These are phyloP conservation scores for Alternaria ethzedia DNA, from an alignment of 2,329 filamentous ascomycete genomes.

Conservation along the genomic window DNA sequence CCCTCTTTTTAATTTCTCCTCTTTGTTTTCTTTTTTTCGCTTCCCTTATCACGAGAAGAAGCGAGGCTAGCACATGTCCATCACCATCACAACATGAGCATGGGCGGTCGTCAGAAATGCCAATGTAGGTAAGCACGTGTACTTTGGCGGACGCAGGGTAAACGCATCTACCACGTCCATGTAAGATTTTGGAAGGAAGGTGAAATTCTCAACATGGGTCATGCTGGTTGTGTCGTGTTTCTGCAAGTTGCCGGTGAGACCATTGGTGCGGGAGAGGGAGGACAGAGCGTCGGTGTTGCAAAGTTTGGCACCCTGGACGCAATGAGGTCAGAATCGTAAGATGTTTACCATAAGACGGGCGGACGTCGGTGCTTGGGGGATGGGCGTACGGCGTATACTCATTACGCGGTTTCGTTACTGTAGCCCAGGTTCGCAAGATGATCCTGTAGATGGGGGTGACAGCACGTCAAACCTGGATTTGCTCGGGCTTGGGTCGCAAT, in stretches of 20 bases:
- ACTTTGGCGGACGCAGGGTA: not conserved
- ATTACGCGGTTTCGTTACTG: not conserved
- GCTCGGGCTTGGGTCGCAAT: not conserved
- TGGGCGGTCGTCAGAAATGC: not conserved
- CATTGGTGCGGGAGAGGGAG: not conserved
- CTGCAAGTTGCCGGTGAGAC: not conserved
- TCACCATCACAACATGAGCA: not conserved
- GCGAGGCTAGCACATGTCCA: not conserved
- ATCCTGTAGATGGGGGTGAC: not conserved
- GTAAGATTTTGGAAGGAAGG: not conserved
- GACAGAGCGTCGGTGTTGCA: not conserved
- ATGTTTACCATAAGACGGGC: not conserved
- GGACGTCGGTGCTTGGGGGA: not conserved
- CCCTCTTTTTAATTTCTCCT: not conserved
- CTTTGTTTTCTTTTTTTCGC: not conserved
- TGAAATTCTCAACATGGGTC: not conserved
- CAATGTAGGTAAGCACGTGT: not conserved
- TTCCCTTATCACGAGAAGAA: not conserved
- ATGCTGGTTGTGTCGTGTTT: not conserved
- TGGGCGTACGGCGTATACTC: not conserved
- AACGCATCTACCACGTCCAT: not conserved
- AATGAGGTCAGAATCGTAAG: constrained; percentile 1
- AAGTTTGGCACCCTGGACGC: not conserved
- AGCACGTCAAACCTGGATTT: not conserved
- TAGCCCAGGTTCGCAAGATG: not conserved